phyloP scores from a whole-genome alignment of 495 filamentous ascomycete genomes.

The Letharia columbiana region DNA sequence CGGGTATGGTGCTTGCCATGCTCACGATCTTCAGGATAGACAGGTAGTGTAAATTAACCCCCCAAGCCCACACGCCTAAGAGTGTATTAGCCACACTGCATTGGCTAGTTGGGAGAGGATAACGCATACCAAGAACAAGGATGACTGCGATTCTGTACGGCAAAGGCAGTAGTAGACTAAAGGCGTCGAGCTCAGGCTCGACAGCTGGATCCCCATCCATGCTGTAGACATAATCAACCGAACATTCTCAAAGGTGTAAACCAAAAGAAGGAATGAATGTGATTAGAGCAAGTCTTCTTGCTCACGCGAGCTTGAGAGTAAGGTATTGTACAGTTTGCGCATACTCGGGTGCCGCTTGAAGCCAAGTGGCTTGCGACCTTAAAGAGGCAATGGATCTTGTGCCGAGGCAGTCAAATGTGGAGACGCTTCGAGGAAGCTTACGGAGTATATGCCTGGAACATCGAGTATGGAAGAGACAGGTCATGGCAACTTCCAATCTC shows the following conservation, averaged over 20 bases:
- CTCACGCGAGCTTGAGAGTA: background rate
- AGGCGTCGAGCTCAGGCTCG: constrained; percentile 72
- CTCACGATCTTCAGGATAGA: constrained; percentile 60
- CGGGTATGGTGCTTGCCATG: constrained; percentile 9
- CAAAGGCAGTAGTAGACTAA: constrained; percentile 77
- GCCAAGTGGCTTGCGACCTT: background rate
- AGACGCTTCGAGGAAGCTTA: background rate
- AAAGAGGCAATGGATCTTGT: constrained; percentile 15
- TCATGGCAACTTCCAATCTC: background rate
- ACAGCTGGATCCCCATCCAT: constrained; percentile 77
- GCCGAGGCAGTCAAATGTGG: constrained; percentile 6
- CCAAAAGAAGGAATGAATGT: constrained; percentile 23
- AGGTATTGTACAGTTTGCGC: background rate
- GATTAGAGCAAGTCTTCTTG: constrained; percentile 15
- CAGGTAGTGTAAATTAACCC: constrained; percentile 75
- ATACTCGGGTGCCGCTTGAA: constrained; percentile 11
- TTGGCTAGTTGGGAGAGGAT: background rate
- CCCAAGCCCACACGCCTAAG: constrained; percentile 86
- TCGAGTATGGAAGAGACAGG: background rate
- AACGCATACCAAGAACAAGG: constrained; percentile 64
- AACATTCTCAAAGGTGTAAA: constrained; percentile 5
- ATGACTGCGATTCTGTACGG: constrained; percentile 75
- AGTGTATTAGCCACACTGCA: constrained; percentile 21
- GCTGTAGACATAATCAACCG: constrained; percentile 33
- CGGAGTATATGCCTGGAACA: background rate